A percentile compares a stretch with the other conserved stretches of the same genome.
phyloP scores from a whole-genome alignment of 202 grass and related monocot genomes.

The Musa balbisiana region DNA sequence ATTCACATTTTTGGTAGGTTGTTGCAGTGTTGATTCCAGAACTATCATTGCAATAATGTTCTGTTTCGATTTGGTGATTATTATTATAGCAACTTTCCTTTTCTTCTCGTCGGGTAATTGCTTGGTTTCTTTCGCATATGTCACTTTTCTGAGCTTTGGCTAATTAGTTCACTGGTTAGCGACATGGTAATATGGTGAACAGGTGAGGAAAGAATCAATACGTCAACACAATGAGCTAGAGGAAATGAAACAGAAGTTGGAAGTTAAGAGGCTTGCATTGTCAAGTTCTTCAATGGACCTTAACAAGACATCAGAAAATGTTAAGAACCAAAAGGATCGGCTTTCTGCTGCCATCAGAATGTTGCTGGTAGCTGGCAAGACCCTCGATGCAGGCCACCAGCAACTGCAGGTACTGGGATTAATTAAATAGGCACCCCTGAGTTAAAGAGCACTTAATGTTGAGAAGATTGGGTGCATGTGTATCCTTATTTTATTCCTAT shows the following conservation, averaged over 20 bases:
- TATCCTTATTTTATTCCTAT: neutral
- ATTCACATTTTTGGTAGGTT: neutral
- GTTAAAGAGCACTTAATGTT: neutral
- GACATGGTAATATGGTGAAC: conserved; percentile 2
- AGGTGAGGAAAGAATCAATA: conserved; percentile 44
- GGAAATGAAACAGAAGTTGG: conserved; percentile 50
- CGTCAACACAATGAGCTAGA: conserved; percentile 50
- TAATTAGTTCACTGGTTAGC: neutral
- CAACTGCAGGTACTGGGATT: conserved; percentile 50
- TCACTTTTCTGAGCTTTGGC: neutral
- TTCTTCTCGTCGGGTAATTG: neutral
- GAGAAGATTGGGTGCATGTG: neutral
- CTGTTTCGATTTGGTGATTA: neutral
- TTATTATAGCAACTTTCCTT: neutral
- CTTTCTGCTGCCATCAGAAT: conserved; percentile 49
- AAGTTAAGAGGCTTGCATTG: conserved; percentile 27
- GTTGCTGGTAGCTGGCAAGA: conserved; percentile 48
- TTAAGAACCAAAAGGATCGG: conserved; percentile 31
- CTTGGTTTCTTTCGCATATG: neutral
- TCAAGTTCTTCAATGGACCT: conserved; percentile 27
- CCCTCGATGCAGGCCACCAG: conserved; percentile 19
- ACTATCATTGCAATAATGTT: neutral
- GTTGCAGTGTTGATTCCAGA: neutral
- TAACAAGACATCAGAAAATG: conserved; percentile 34
- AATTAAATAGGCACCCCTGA: neutral